A percentile compares a stretch with the other conserved stretches of the same genome.
Conservation (phyloP, 2,329 filamentous ascomycete species). For the Pseudogymnoascus sp. region DNA sequence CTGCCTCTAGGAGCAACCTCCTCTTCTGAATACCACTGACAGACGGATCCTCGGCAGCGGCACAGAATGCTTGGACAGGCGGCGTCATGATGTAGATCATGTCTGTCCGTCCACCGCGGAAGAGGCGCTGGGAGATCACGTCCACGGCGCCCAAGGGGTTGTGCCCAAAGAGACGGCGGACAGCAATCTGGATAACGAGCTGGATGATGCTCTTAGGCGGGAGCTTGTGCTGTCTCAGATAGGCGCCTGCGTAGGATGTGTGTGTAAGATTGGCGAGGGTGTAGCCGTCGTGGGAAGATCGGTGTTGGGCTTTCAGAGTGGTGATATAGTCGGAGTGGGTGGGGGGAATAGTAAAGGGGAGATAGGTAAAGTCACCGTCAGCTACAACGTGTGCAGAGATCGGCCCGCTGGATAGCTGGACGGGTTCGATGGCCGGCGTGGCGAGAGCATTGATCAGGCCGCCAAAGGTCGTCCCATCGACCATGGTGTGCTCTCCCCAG, state of each 20-base stretch:
- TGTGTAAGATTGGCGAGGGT: slow-evolving; percentile 73
- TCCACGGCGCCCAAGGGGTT: slow-evolving; percentile 89
- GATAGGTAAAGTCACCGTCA: slow-evolving; percentile 20
- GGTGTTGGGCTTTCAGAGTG: slow-evolving; percentile 69
- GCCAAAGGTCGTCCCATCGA: slow-evolving; percentile 97
- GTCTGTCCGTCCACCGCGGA: slow-evolving; percentile 93
- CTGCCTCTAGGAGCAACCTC: slow-evolving; percentile 72
- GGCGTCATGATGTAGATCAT: slow-evolving; percentile 90
- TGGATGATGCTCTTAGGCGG: slow-evolving; percentile 96
- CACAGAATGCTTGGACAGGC: slow-evolving; percentile 84
- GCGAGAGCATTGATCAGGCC: slow-evolving; percentile 83
- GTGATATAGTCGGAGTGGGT: slow-evolving; percentile 70
- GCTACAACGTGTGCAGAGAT: not conserved
- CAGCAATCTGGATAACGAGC: slow-evolving; percentile 96
- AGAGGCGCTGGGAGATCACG: slow-evolving; percentile 86
- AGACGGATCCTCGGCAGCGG: slow-evolving; percentile 66
- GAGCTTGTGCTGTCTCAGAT: slow-evolving; percentile 99
- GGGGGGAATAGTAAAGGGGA: slow-evolving; percentile 60
- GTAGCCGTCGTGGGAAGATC: slow-evolving; percentile 72
- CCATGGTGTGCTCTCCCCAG: slow-evolving; percentile 99
- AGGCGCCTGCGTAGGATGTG: slow-evolving; percentile 87
- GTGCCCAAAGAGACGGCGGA: slow-evolving; percentile 98
- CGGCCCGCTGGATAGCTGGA: slow-evolving; percentile 60
- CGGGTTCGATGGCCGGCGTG: slow-evolving; percentile 75
- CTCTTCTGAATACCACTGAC: slow-evolving; percentile 58